Percentiles rank a stretch among this genome's conserved stretches.
Evolutionary conservation across 192 early-diverging fungal species (phyloP).

Genomic region (Coemansia sp.): DNA sequence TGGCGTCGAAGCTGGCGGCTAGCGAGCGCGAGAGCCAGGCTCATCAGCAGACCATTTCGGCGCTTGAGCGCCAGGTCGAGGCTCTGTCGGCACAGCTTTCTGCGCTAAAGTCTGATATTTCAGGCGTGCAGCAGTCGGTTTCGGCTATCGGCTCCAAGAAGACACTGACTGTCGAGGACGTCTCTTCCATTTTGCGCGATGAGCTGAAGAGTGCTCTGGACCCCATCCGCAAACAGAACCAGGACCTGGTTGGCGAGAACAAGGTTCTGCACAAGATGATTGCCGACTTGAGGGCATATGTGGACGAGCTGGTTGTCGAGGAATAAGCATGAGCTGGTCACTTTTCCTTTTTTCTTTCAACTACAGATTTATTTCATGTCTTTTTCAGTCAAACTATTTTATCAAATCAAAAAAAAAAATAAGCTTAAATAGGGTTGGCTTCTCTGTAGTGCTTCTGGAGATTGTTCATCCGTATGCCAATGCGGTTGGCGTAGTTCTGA

Average conservation of each 20-base stretch:
- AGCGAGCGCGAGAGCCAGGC: slow-evolving; percentile 39
- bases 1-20: slow-evolving; percentile 21
- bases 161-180: slow-evolving; percentile 20
- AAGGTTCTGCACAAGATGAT: slow-evolving; percentile 43
- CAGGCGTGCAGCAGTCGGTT: slow-evolving; percentile 26
- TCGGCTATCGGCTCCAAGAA: slow-evolving; percentile 12
- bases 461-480: slow-evolving; percentile 78
- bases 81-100: slow-evolving; percentile 20
- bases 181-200: slow-evolving; percentile 20
- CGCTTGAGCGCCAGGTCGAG: slow-evolving; percentile 37
- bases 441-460: slow-evolving; percentile 84
- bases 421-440: slow-evolving; percentile 68
- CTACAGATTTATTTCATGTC: neutral
- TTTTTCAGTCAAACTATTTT: neutral
- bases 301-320: slow-evolving; percentile 54
- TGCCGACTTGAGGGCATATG: slow-evolving; percentile 32
- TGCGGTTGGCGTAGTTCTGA: slow-evolving; percentile 63
- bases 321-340: slow-evolving; percentile 16
- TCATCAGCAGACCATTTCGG: slow-evolving; percentile 34
- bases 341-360: neutral
- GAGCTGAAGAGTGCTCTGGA: slow-evolving; percentile 33
- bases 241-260: slow-evolving; percentile 28
- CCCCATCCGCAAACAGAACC: slow-evolving; percentile 27
- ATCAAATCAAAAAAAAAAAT: neutral
- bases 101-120: slow-evolving; percentile 17